These are phyloP conservation scores for Asterochloris erici DNA, from an alignment of 139 green algal species.

Conservation along the genomic window DNA sequence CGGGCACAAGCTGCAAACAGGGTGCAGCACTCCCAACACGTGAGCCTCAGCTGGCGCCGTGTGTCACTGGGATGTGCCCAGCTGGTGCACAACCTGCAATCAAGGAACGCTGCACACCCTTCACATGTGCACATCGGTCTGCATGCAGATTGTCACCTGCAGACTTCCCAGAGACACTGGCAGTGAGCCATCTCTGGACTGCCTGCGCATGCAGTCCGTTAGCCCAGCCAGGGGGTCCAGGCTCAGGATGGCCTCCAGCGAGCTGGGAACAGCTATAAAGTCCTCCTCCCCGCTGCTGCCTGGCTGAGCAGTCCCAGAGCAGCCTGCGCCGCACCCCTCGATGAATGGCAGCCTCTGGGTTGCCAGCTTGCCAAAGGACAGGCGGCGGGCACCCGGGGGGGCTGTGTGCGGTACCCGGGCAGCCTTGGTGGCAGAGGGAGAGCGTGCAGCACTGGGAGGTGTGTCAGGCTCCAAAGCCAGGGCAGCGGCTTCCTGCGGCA, in stretches of 20 bases:
- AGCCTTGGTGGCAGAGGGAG: not conserved
- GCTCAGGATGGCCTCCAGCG: too few relatives aligned
- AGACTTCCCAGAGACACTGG: conserved; percentile 5
- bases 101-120: not conserved
- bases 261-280: conserved; percentile 2
- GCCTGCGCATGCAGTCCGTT: not conserved
- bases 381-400: conserved; percentile 4
- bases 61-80: not conserved
- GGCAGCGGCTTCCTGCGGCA: not conserved
- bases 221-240: not conserved
- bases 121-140: not conserved
- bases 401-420: not conserved
- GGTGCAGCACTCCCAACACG: not conserved
- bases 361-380: conserved; percentile 1
- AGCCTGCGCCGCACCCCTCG: not conserved
- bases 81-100: not conserved
- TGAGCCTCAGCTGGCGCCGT: not conserved
- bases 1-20: not conserved
- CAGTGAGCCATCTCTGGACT: conserved; percentile 9
- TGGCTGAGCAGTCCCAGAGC: not conserved
- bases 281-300: not conserved
- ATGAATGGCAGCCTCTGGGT: not conserved
- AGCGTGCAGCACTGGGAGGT: not conserved
- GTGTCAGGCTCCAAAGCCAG: not conserved
- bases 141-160: not conserved